A percentile compares a stretch with the other conserved stretches of the same genome.
phyloP scores from a whole-genome alignment of 345 rosid species.

The Boechera retrofracta region DNA sequence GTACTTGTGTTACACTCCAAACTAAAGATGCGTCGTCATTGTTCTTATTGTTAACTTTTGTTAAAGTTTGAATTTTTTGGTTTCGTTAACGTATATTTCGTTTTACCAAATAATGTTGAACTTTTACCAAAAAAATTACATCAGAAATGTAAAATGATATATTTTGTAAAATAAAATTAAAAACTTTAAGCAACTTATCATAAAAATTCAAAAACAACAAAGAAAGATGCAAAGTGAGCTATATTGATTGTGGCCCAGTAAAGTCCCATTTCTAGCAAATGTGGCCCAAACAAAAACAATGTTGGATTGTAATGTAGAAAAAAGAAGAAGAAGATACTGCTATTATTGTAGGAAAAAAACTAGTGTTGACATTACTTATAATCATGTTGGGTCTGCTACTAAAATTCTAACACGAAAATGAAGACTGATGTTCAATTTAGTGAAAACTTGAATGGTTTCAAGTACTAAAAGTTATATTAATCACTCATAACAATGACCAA shows the following conservation, averaged over 20 bases:
- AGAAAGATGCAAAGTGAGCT: neutral
- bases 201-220: slow-evolving; percentile 5
- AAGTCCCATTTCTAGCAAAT: slow-evolving; percentile 9
- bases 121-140: neutral
- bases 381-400: neutral
- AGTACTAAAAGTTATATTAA: neutral
- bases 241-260: neutral
- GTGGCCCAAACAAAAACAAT: neutral
- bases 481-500: too few relatives aligned
- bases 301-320: neutral
- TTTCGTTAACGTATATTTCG: neutral
- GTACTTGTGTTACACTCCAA: slow-evolving; percentile 39
- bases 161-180: neutral
- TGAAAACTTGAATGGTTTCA: neutral
- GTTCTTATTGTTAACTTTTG: neutral
- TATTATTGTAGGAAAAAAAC: neutral
- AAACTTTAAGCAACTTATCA: neutral
- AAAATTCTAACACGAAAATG: neutral
- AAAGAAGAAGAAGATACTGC: too few relatives aligned
- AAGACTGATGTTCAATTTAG: neutral
- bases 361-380: too few relatives aligned
- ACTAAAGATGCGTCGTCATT: slow-evolving; percentile 20
- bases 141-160: neutral
- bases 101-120: neutral
- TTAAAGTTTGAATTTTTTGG: neutral